A percentile compares a stretch with the other conserved stretches of the same genome.
These are phyloP conservation scores for Drechmeria coniospora DNA, from an alignment of 2,329 filamentous ascomycete species.

Conservation along the genomic window DNA sequence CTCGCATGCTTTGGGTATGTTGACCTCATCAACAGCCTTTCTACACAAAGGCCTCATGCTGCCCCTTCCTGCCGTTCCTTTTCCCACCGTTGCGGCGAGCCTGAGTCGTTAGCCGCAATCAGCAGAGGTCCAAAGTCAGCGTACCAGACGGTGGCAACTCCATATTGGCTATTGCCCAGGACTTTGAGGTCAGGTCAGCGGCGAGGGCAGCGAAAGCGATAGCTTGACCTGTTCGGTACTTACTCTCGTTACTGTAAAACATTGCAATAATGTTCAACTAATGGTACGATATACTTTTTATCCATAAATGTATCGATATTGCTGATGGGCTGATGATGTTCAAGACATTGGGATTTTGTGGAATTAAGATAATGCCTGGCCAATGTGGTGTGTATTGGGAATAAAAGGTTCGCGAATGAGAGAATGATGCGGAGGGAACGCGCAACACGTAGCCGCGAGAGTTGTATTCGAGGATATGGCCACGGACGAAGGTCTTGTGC, in stretches of 20 bases:
- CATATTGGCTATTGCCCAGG: conserved; percentile 73
- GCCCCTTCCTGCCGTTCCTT: conserved; percentile 63
- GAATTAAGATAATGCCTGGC: too few species aligned
- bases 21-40: conserved; percentile 77
- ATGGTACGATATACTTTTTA: too few species aligned
- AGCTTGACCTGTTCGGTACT: conserved; percentile 11
- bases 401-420: too few species aligned
- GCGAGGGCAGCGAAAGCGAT: neutral
- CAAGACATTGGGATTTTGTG: too few species aligned
- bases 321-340: too few species aligned
- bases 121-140: conserved; percentile 8
- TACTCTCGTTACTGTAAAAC: conserved; percentile 96
- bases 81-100: conserved; percentile 83
- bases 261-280: too few species aligned
- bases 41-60: conserved; percentile 58
- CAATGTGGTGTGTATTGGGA: too few species aligned
- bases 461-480: too few species aligned
- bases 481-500: too few species aligned
- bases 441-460: too few species aligned
- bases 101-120: conserved; percentile 25
- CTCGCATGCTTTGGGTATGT: conserved; percentile 72
- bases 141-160: conserved; percentile 88
- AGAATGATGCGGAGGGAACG: too few species aligned
- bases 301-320: too few species aligned
- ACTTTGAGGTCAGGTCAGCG: conserved; percentile 34